Base-by-base conservation (phyloP, 768 basidiomycete species). In the Boletellus ananas region DNA sequence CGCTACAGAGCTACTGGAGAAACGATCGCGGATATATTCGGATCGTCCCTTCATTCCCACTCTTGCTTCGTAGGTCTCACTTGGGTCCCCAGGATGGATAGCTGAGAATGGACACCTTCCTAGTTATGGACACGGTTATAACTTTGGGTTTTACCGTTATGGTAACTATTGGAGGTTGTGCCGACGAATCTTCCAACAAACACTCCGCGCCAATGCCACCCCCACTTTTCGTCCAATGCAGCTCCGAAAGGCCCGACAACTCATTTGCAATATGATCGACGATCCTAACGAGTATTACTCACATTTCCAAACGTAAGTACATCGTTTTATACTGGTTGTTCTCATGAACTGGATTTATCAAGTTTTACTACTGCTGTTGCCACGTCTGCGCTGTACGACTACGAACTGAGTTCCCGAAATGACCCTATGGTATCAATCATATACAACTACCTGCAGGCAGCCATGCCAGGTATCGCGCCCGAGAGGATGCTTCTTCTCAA, bases 341-440 rank as follows among this genome's bases (percentile, higher is more conserved):
- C n/a, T 33, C 18, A 3, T 9, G 4, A 20, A 8, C n/a, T n/a
- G n/a, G n/a, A 3, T 11, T 21, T 7, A 16, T 5, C 34, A 21
- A 71, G 72, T 34, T 55, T 63, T 34, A 52, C 72, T 9, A 63
- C 57, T 61, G 49, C 66, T 57, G 66, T 73, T 41, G 56, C 58
- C 8, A 45, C 61, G 34, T 46, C 43, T 16, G 34, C 21, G 8
- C 34, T 55, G 18, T 54, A 58, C 18, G 60, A 45, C 35, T 61
- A 61, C 20, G 54, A 61, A 6, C 43, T 54, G 9, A 38, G 11
- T 10, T 43, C 46, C 23, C 23, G 23, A 6, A 25, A 51, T 10
- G 54, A 60, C 34, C 49, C 49, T 6, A 23, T 58, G 46, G 46
- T 59, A 2, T 44, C 43, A 14, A 41, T 45, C 10, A 14, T 49